Evolutionary conservation across 257 asterid species (phyloP), one percentile per base, ranked within the genome.

Genomic region (Fraxinus quadrangulata): DNA sequence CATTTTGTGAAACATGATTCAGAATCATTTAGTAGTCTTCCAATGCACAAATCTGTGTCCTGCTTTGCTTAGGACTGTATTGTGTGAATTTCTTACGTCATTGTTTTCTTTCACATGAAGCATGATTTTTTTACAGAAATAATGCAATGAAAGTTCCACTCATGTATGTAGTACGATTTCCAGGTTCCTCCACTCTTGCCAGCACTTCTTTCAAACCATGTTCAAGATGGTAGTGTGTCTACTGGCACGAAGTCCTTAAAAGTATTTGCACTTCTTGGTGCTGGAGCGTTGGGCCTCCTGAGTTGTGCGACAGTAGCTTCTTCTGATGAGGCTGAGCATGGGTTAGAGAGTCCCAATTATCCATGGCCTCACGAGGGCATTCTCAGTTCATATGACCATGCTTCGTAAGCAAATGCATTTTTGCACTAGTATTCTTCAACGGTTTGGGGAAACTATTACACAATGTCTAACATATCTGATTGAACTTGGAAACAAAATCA

Each of bases 321-420:
- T 77, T 72, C 87, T 36, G 96, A 90, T 51, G 96, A 90, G 83
- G 93, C 89, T 13, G 96, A 90, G 83, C 92, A 90, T 45, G 96
- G 93, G 1, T 76, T 90, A 74, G 90, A 87, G 77, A 49, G 77
- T 71, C 90, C 96, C 12, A 83, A 68, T 81, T 90, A 90, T 86
- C 93, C 96, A 47, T 87, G 96, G 93, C 93, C 92, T 37, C 91
- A 90, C 82, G 79, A 82, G 68, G 93, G 96, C 86, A 88, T 88
- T 73, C 88, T 90, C 40, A 84, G 87, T 86, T 88, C 93, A 28
- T 90, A 88, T 51, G 93, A 90, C 78, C 96, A 87, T 80, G 85
- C 90, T 79, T 90, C 96, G 93, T 90, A 82, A 88, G 96, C 82
- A 77, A 59, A 42, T 80, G 1, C 31, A 16, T 71, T 3, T 59